Evolutionary conservation across 139 green algal species (phyloP).

Genomic region (Chlorella ohadii): DNA sequence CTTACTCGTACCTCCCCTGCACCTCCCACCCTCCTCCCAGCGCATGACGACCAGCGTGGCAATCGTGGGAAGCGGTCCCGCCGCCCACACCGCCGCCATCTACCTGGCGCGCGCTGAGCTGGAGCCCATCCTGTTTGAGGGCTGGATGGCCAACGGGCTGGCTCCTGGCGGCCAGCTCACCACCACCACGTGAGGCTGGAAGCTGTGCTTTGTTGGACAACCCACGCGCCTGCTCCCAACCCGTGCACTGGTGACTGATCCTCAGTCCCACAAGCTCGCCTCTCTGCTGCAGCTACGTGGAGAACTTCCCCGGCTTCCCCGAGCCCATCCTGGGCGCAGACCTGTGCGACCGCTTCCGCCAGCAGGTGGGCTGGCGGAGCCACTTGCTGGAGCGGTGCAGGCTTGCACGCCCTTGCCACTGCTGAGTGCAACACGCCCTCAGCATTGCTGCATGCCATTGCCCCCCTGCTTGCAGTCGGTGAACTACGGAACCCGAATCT

Average conservation of each 20-base stretch:
- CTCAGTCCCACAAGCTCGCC: too few relatives aligned
- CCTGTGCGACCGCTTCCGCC: slow-evolving; percentile 51
- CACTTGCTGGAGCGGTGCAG: neutral
- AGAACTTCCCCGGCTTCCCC: slow-evolving; percentile 86
- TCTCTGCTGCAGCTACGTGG: slow-evolving; percentile 53
- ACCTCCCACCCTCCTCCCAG: neutral
- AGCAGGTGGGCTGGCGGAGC: slow-evolving; percentile 2
- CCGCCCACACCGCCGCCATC: slow-evolving; percentile 82
- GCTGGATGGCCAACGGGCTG: slow-evolving; percentile 73
- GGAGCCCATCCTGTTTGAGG: slow-evolving; percentile 75
- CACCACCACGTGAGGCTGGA: slow-evolving; percentile 65
- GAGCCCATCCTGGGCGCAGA: slow-evolving; percentile 71
- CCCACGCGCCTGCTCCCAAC: too few relatives aligned
- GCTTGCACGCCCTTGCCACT: too few relatives aligned
- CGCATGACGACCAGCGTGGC: slow-evolving; percentile 52
- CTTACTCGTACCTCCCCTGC: too few relatives aligned
- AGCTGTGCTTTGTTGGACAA: too few relatives aligned
- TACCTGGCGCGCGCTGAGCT: slow-evolving; percentile 78
- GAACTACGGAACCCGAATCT: slow-evolving; percentile 58
- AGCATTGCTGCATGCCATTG: neutral
- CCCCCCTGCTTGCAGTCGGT: slow-evolving; percentile 35
- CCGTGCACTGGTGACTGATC: too few relatives aligned
- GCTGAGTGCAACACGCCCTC: too few relatives aligned
- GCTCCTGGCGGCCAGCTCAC: slow-evolving; percentile 80
- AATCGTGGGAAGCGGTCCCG: slow-evolving; percentile 75